Conservation (phyloP, 2,329 filamentous ascomycete genomes). For the Zasmidium angulare region DNA sequence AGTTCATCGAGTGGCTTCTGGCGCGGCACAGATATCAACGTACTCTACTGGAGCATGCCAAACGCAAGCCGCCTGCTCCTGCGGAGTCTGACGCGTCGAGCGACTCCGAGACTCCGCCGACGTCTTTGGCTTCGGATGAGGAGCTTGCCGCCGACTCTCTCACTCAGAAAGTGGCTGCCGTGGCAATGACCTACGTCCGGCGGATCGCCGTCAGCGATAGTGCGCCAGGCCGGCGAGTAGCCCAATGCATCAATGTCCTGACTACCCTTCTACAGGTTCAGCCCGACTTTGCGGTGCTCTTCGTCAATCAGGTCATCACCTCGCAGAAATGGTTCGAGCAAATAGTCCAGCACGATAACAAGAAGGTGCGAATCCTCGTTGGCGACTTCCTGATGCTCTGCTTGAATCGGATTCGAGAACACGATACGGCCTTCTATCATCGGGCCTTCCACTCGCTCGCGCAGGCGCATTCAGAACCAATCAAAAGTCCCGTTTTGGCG, state of each 20-base stretch:
- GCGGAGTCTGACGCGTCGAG: constrained; percentile 1
- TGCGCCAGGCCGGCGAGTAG: constrained; percentile 9
- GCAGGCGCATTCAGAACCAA: constrained; percentile 12
- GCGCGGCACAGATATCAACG: background rate
- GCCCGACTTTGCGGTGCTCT: constrained; percentile 1
- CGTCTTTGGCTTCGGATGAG: background rate
- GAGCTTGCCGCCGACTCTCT: background rate
- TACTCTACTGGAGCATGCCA: background rate
- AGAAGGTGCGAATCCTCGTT: constrained; percentile 8
- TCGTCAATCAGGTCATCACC: constrained; percentile 10
- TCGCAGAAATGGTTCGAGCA: constrained; percentile 12
- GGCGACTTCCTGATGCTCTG: constrained; percentile 15
- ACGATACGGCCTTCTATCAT: constrained; percentile 11
- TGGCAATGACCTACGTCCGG: constrained; percentile 13
- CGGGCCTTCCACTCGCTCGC: constrained; percentile 12
- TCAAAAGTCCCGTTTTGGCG: background rate
- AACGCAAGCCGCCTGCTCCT: background rate
- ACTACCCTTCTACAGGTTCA: constrained; percentile 11
- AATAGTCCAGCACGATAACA: constrained; percentile 13
- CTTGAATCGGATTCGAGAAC: constrained; percentile 12
- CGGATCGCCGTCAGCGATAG: constrained; percentile 16
- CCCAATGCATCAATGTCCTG: background rate
- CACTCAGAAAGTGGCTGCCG: constrained; percentile 1
- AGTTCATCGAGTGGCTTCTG: constrained; percentile 24
- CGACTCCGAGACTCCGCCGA: background rate